Base-by-base conservation (phyloP, 306 rosid genomes). In the Vigna mungo region DNA sequence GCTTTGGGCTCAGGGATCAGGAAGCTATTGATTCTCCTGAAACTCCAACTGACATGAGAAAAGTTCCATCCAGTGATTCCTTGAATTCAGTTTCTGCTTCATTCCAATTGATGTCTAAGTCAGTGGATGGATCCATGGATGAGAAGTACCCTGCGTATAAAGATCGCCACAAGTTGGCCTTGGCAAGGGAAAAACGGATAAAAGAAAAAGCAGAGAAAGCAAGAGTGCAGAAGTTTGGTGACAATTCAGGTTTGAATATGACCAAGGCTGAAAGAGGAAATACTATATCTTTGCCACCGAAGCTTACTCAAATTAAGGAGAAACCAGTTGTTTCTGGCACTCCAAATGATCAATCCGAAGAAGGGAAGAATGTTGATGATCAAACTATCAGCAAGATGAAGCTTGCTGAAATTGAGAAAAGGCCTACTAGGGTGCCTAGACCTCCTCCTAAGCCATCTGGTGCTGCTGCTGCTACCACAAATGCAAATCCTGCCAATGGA, bases 21-120 rank as follows among this genome's bases (percentile, higher is more conserved):
- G 97, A 92, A 77, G 8, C 51, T 68, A 30, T 62, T 15, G 89
- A 80, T 74, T 89, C 97, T 76, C 96, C 96, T 37, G 90, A 79
- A 77, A 86, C 89, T 77, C 86, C 92, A 15, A 76, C 80, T 17
- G 87, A 68, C 71, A 80, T 90, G 37, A 83, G 89, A 75, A 88
- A 74, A 73, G 84, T 80, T 68, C 16, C 88, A 68, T 87, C 97
- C 2, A 81, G 79, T 39, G 88, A 90, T 67, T 85, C 96, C 52
- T 78, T 90, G 25, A 85, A 91, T 75, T 82, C 88, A 56, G 99
- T 92, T 65, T 78, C 90, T 65, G 1, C 94, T 60, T 96, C 99
- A 59, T 96, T 96, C 91, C 96, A 91, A 1, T 79, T 96, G 87
- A 96, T 96, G 98, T 96, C 99, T 47, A 96, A 91, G 86, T 92